These are phyloP conservation scores for Durio zibethinus DNA, from an alignment of 345 rosid species.

Conservation along the genomic window DNA sequence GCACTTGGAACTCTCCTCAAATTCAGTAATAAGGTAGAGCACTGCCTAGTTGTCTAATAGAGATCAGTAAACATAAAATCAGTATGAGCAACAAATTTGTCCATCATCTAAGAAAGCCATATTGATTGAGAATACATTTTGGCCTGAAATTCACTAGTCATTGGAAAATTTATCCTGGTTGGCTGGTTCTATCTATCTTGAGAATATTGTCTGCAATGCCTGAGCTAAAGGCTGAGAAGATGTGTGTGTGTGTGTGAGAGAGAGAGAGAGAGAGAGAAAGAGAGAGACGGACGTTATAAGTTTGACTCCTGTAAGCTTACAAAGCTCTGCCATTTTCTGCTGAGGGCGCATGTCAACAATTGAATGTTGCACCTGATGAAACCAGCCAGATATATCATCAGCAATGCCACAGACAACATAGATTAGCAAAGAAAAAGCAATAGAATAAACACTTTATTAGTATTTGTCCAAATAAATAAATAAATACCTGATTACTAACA, in stretches of 20 bases:
- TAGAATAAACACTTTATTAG: slow-evolving; percentile 55
- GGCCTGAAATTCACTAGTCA: neutral
- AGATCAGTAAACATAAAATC: neutral
- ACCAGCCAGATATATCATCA: slow-evolving; percentile 15
- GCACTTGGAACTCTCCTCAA: slow-evolving; percentile 25
- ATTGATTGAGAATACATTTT: neutral
- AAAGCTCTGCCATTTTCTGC: slow-evolving; percentile 92
- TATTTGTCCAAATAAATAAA: slow-evolving; percentile 9
- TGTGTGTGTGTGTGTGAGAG: slow-evolving; percentile 2
- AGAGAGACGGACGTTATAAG: slow-evolving; percentile 71
- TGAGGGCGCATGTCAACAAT: slow-evolving; percentile 96
- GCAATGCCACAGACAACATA: slow-evolving; percentile 4
- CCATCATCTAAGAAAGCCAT: neutral
- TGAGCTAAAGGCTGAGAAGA: neutral
- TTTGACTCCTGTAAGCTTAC: slow-evolving; percentile 85
- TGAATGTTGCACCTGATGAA: slow-evolving; percentile 85
- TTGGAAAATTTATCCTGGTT: neutral
- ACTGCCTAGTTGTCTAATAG: neutral
- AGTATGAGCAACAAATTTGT: neutral
- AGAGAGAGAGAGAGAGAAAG: slow-evolving; percentile 23
- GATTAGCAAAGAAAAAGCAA: neutral
- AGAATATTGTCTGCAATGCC: neutral
- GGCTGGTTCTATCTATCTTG: neutral
- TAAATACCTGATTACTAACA: slow-evolving; percentile 89
- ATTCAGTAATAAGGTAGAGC: slow-evolving; percentile 3